Evolutionary conservation across 208 protist genomes (phyloP).

Genomic region (Trypanosoma lewisi): DNA sequence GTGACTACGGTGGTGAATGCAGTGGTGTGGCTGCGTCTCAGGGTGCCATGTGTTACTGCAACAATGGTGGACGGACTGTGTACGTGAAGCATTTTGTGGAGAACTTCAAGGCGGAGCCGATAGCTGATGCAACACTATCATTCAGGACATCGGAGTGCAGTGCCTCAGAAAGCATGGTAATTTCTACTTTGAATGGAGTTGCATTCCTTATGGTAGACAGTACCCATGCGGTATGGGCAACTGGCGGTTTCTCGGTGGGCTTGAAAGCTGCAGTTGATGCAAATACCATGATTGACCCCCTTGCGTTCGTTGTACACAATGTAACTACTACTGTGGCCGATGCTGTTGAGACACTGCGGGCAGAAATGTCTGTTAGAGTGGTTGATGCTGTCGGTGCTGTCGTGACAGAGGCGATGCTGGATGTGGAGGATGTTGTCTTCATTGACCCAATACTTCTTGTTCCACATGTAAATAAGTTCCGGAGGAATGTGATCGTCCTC

Average conservation of each 20-base stretch:
- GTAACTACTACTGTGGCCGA: background rate
- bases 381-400: conserved; percentile 10
- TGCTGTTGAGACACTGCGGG: too few relatives aligned
- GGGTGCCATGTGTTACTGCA: conserved; percentile 22
- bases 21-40: background rate
- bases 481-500: conserved; percentile 9
- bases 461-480: conserved; percentile 7
- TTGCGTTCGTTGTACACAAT: background rate
- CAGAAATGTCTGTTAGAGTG: background rate
- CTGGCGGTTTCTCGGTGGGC: background rate
- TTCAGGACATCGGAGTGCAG: too few relatives aligned
- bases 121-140: too few relatives aligned
- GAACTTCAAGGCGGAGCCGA: background rate
- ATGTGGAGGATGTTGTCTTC: conserved; percentile 4
- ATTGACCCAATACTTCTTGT: conserved; percentile 9
- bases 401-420: conserved; percentile 8
- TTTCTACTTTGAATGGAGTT: too few relatives aligned
- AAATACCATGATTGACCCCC: background rate
- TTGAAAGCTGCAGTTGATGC: background rate
- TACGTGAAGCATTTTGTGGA: conserved; percentile 21
- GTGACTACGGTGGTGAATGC: conserved; percentile 55
- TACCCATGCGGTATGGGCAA: background rate
- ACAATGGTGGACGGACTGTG: conserved; percentile 24
- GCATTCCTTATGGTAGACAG: background rate
- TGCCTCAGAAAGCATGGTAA: too few relatives aligned